These are phyloP conservation scores for Saturnispora halmiae DNA, from an alignment of 805 yeast genomes.

Conservation along the genomic window DNA sequence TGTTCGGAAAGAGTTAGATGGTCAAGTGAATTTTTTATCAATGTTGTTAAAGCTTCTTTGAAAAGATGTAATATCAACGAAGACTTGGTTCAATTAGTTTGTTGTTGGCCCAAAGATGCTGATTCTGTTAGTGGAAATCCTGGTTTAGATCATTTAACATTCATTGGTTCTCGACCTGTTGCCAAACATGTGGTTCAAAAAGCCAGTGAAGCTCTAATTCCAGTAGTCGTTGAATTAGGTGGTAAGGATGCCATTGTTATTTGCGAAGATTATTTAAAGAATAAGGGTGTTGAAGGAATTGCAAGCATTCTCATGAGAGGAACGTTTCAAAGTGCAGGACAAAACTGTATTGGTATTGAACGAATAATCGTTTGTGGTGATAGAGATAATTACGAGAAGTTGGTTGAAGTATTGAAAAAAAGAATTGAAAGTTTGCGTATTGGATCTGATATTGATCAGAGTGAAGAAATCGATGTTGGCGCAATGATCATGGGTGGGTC, in stretches of 20 bases:
- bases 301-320: constrained; percentile 89
- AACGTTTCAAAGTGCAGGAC: constrained; percentile 94
- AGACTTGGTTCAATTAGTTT: constrained; percentile 76
- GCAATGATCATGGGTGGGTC: constrained; percentile 75
- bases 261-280: constrained; percentile 65
- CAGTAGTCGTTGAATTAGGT: constrained; percentile 92
- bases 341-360: constrained; percentile 96
- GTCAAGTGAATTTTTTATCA: constrained; percentile 77
- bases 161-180: constrained; percentile 92
- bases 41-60: constrained; percentile 63
- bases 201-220: constrained; percentile 82
- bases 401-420: constrained; percentile 47
- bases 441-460: constrained; percentile 89
- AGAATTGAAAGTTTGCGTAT: constrained; percentile 57
- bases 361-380: constrained; percentile 73
- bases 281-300: constrained; percentile 35
- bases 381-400: constrained; percentile 46
- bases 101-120: constrained; percentile 80
- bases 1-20: constrained; percentile 95
- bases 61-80: constrained; percentile 68
- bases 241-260: constrained; percentile 92
- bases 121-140: constrained; percentile 79
- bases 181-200: constrained; percentile 80
- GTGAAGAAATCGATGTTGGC: constrained; percentile 90
- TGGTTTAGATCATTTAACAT: constrained; percentile 78